phyloP scores from a whole-genome alignment of 805 yeast genomes.

The Candida insectalens region DNA sequence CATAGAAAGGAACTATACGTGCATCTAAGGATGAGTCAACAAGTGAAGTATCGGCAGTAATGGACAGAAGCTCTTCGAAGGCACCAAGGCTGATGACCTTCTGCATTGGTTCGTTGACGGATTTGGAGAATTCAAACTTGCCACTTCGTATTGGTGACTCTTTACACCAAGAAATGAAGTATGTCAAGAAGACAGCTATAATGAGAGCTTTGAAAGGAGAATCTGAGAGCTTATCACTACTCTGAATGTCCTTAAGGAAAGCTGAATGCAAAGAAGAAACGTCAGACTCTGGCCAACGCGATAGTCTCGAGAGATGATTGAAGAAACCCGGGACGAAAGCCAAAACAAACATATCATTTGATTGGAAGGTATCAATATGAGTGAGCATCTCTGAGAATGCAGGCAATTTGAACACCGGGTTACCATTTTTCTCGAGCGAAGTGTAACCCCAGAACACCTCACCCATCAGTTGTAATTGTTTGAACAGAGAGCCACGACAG shows the following conservation, averaged over 20 bases:
- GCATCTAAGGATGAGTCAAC: conserved; percentile 7
- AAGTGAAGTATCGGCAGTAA: conserved; percentile 46
- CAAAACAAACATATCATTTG: conserved; percentile 54
- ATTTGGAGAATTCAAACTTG: conserved; percentile 35
- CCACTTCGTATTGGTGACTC: conserved; percentile 29
- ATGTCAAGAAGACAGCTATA: conserved; percentile 41
- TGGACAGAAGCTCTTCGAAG: conserved; percentile 54
- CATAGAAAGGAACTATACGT: conserved; percentile 34
- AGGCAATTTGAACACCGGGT: neutral
- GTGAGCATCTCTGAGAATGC: neutral
- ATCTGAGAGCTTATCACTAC: conserved; percentile 32
- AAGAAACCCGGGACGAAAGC: conserved; percentile 59
- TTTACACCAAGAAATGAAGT: conserved; percentile 64
- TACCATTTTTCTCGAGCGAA: conserved; percentile 14
- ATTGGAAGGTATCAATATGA: conserved; percentile 16
- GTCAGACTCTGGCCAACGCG: conserved; percentile 24
- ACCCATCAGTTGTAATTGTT: conserved; percentile 64
- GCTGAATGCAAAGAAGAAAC: conserved; percentile 28
- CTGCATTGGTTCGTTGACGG: conserved; percentile 50
- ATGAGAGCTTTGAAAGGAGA: conserved; percentile 41
- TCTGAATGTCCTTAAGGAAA: conserved; percentile 26
- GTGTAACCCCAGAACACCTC: conserved; percentile 50
- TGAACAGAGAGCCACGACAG: conserved; percentile 52
- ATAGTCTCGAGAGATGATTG: conserved; percentile 30
- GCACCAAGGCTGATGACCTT: conserved; percentile 44